These are phyloP conservation scores for Camellia japonica DNA, from an alignment of 148 eudicot genomes.

Conservation along the genomic window DNA sequence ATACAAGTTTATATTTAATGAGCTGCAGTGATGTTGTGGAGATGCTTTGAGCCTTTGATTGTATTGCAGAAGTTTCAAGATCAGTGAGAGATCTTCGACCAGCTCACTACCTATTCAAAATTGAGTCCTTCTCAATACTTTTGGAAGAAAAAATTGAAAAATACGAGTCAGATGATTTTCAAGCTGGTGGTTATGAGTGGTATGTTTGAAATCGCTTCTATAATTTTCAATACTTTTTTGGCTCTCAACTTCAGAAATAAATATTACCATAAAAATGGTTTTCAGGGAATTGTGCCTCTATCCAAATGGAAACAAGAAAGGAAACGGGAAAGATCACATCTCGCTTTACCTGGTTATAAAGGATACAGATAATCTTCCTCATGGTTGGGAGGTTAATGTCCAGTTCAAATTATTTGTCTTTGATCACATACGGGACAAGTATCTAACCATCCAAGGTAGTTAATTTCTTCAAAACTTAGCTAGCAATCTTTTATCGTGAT, in stretches of 20 bases:
- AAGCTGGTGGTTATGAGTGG: conserved; percentile 15
- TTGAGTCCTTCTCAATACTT: conserved; percentile 8
- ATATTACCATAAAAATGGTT: not conserved
- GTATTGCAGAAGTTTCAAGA: conserved; percentile 5
- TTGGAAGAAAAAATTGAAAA: not conserved
- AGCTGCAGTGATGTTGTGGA: not conserved
- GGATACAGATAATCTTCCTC: not conserved
- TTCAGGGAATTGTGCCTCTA: conserved; percentile 13
- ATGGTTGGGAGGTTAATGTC: conserved; percentile 18
- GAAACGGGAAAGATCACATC: conserved; percentile 2
- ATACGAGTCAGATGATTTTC: conserved; percentile 4
- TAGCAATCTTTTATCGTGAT: not conserved
- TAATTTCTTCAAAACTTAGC: not conserved
- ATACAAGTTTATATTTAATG: not conserved
- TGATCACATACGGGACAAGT: conserved; percentile 17
- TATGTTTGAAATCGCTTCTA: not conserved
- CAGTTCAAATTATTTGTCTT: conserved; percentile 18
- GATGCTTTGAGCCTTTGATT: not conserved
- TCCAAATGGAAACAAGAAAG: conserved; percentile 4
- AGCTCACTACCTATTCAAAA: conserved; percentile 5
- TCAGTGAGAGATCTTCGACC: not conserved
- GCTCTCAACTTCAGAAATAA: not conserved
- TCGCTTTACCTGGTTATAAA: conserved; percentile 14
- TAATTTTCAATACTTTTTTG: not conserved
- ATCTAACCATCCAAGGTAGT: conserved; percentile 21